Base-by-base conservation (phyloP, 2,329 filamentous ascomycete species). In the Penicillium vulpinum region DNA sequence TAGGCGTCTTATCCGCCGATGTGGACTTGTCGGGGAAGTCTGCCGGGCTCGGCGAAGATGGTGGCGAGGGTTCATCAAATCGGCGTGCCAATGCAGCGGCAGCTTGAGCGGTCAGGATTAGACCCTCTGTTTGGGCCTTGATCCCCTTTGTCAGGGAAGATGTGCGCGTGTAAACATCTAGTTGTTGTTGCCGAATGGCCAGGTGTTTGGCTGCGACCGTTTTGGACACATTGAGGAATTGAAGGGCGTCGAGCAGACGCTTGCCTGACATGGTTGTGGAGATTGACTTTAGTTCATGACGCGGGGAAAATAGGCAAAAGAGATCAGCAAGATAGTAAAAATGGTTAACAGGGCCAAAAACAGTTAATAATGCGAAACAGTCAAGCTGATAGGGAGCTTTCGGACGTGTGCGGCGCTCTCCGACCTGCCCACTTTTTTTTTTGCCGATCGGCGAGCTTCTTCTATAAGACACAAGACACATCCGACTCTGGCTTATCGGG, bases 231-330 rank as follows among this genome's bases (percentile, higher is more conserved):
- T 83, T 85, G 73, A 88, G 80, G 62, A 92, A 80, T 59, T 87
- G 84, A 64, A 87, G 85, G 66, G 89, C 78, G 77, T 92, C 90
- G 70, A 92, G 69, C 81, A 85, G 77, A 84, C 87, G 77, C 83
- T 84, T 81, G 56, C 81, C 81, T 53, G 81, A 78, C 82, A 84
- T 84, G 45, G 48, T 56, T 16, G 31, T 28, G 21, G 24, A 43
- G n/a, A 39, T 59, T 55, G 58, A 44, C 46, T 46, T 52, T 54
- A 60, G 62, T 48, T 60, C 68, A 69, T 69, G 43, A 57, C 59
- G 55, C 47, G 57, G 54, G 49, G 48, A 54, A 54, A 63, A 59
- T 41, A 58, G 53, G 54, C 50, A 24, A 54, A 45, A 28, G 28
- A 28, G 40, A 45, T 31, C 36, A 43, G 56, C 35, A 11, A 29